Conservation (phyloP, 1,284 basidiomycete genomes). For the Phlebopus sp. region DNA sequence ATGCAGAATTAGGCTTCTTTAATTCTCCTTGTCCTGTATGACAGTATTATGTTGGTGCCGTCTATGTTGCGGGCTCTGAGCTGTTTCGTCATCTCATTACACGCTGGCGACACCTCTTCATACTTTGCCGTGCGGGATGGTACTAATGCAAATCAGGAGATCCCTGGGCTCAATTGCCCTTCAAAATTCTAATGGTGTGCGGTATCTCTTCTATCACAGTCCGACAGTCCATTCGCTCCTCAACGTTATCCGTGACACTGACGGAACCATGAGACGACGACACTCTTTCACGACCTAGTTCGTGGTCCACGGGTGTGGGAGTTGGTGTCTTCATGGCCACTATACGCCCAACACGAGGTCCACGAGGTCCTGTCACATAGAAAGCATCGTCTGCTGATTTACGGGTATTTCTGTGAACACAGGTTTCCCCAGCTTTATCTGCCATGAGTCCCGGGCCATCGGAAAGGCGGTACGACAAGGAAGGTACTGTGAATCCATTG, state of each 20-base stretch:
- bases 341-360: conserved; percentile 38
- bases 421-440: conserved; percentile 2
- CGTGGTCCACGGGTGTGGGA: conserved; percentile 23
- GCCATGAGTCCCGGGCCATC: neutral
- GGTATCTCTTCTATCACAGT: neutral
- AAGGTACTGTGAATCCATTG: conserved; percentile 13
- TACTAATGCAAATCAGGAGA: conserved; percentile 15
- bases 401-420: neutral
- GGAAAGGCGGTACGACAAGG: neutral
- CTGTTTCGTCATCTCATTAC: neutral
- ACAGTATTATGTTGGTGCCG: conserved; percentile 6
- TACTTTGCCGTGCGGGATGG: conserved; percentile 4
- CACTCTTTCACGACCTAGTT: conserved; percentile 31
- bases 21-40: conserved; percentile 6
- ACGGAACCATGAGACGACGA: neutral
- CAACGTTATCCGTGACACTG: neutral
- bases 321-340: conserved; percentile 37
- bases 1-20: conserved; percentile 23
- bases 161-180: conserved; percentile 1
- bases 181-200: neutral
- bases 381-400: conserved; percentile 9
- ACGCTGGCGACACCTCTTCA: neutral
- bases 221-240: neutral
- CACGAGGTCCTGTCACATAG: neutral
- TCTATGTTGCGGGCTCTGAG: conserved; percentile 5